Percentiles rank a stretch among this genome's conserved stretches.
These are phyloP conservation scores for Zymoseptoria passerinii DNA, from an alignment of 2,329 filamentous ascomycete genomes.

Conservation along the genomic window DNA sequence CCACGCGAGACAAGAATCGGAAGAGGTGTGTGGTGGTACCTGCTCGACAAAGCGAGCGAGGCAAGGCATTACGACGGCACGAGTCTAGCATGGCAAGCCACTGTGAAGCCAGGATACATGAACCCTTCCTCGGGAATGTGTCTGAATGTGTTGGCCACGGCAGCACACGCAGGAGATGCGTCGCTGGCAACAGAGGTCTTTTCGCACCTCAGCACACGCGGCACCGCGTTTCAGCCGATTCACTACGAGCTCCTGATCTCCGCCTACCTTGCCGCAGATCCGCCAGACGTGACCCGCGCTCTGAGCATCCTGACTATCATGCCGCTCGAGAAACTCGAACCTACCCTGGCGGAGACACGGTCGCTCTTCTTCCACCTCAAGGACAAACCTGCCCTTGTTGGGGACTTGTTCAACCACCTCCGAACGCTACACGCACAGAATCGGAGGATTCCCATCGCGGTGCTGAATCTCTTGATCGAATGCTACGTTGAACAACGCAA, in stretches of 20 bases:
- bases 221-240: conserved; percentile 50
- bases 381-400: conserved; percentile 38
- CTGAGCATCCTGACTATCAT: conserved; percentile 67
- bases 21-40: conserved; percentile 56
- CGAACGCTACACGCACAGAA: conserved; percentile 45
- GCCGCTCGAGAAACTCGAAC: conserved; percentile 52
- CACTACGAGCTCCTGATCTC: conserved; percentile 77
- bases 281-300: conserved; percentile 53
- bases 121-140: conserved; percentile 58
- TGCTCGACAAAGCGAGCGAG: conserved; percentile 67
- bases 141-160: conserved; percentile 61
- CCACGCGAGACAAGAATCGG: conserved; percentile 35
- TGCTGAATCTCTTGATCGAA: conserved; percentile 47
- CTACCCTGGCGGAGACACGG: conserved; percentile 54
- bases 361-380: conserved; percentile 52
- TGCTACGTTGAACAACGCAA: conserved; percentile 38
- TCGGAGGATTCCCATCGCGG: conserved; percentile 44
- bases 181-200: conserved; percentile 64
- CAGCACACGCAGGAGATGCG: conserved; percentile 59
- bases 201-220: conserved; percentile 52
- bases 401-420: conserved; percentile 50
- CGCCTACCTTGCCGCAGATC: conserved; percentile 51
- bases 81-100: conserved; percentile 61
- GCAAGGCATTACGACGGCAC: conserved; percentile 54
- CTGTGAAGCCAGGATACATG: conserved; percentile 52